Conservation (phyloP, 805 yeast genomes). For the Starmerella ratchasimensis region DNA sequence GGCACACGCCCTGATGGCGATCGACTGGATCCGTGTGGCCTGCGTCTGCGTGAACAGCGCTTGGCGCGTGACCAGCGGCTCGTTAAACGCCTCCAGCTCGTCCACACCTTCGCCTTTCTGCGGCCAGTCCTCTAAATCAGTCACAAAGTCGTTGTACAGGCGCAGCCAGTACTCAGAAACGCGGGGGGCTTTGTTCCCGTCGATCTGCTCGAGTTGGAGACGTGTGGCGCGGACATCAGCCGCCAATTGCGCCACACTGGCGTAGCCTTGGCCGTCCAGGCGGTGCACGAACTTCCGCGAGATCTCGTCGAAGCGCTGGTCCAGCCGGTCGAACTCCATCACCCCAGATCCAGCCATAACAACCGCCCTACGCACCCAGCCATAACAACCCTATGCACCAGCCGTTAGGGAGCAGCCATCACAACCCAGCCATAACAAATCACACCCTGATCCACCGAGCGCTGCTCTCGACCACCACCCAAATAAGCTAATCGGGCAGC, state of each 20-base stretch:
- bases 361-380: too few relatives aligned
- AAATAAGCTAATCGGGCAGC: too few relatives aligned
- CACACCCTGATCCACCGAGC: too few relatives aligned
- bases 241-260: conserved; percentile 1
- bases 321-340: too few relatives aligned
- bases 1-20: conserved; percentile 8
- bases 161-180: conserved; percentile 9
- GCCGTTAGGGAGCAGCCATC: too few relatives aligned
- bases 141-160: conserved; percentile 3
- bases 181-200: background rate
- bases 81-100: conserved; percentile 1
- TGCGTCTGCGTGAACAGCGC: conserved; percentile 10
- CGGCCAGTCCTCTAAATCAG: conserved; percentile 13
- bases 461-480: too few relatives aligned
- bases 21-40: conserved; percentile 8
- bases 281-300: background rate
- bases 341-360: too few relatives aligned
- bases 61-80: background rate
- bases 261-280: too few relatives aligned
- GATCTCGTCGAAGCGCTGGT: too few relatives aligned
- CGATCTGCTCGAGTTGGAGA: background rate
- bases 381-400: too few relatives aligned
- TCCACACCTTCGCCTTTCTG: background rate
- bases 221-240: conserved; percentile 1
- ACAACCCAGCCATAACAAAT: too few relatives aligned